Base-by-base conservation (phyloP, 2,329 filamentous ascomycete genomes). In the Sphaerulina populicola region DNA sequence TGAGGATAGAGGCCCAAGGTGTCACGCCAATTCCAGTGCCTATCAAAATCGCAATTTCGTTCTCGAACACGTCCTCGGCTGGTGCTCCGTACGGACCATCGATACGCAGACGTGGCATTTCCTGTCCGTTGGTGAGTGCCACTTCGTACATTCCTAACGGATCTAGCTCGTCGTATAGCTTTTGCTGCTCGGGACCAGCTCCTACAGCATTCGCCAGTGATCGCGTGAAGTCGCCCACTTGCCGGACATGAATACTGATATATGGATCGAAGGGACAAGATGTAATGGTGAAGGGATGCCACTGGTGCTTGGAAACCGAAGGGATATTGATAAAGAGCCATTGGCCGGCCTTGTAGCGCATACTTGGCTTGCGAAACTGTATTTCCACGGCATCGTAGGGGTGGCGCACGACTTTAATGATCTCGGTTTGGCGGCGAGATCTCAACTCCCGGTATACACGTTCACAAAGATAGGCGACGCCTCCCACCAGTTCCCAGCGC, bases 221-320 rank as follows among this genome's bases (percentile, higher is more conserved):
- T 55, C 83, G 82, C 10, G 93, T 98, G 67, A 94, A 98, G 72
- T 98, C 93, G 60, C 93, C 93, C 6, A 97, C 91, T 73, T 97
- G 93, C 44, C 93, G 86, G 52, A 98, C 83, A 69, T 98, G 93
- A 29, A 98, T 80, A 36, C 88, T 95, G 59, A 97, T 82, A 66
- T 97, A 97, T 0, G 88, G 86, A 63, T 98, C 93, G 65, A 88
- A 93, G 4, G 93, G 93, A 71, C 93, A 98, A 8, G 93, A 97
- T 2, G 93, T 98, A 70, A 98, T 97, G 65, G 93, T 98, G 68
- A 97, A 98, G 1, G 93, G 93, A 71, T 98, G 93, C 93, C 93
- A 98, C 73, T 98, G 89, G 66, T 88, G 83, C 62, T 77, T 80
- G 58, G 88, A 95, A 48, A 98, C 81, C 6, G 86, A 84, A 0